Evolutionary conservation across 2,329 filamentous ascomycete genomes (phyloP), one percentile per base, ranked within the genome.

Genomic region (Dactylellina haptotyla): DNA sequence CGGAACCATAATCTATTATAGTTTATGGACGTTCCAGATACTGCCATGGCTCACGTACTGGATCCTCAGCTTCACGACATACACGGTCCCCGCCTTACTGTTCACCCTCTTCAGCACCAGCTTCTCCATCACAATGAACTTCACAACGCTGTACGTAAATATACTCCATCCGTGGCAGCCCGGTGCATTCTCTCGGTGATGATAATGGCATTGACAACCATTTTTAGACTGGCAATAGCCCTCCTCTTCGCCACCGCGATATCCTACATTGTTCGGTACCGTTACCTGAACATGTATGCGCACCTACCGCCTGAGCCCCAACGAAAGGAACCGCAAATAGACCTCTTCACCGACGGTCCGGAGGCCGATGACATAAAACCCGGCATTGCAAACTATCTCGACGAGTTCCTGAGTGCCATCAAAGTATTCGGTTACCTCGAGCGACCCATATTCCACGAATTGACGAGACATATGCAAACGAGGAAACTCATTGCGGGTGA

Each of bases 361-460:
- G 94, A 97, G 77, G 90, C 90, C 54, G 93, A 93, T 75, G 89
- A 88, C 28, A 14, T 39, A 12, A 99, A 99, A 81, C 89, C 93
- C 0, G 95, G 94, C 0, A 84, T 99, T 46, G 89, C 92, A n/a
- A 99, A 93, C 80, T 99, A 99, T 78, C 85, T 99, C 25, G 95
- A 99, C 81, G 96, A 99, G 80, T 99, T 99, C 78, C 84, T 99
- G 20, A 98, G 93, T 80, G 95, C 96, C 28, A 99, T 99, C 83
- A 99, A 98, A 81, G 95, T 99, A 67, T 99, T 99, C 82, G 95
- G 95, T 6, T 99, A 98, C 79, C 84, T 99, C 45, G 95, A 99
- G 80, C 88, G 95, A 25, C 93, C 95, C 0, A 95, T 99, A 43
- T 99, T 99, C 79, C 96, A 99, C 79, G 95, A 99, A 82, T 86